Conservation (phyloP, 2,329 filamentous ascomycete species). For the Fusarium verrucosum region DNA sequence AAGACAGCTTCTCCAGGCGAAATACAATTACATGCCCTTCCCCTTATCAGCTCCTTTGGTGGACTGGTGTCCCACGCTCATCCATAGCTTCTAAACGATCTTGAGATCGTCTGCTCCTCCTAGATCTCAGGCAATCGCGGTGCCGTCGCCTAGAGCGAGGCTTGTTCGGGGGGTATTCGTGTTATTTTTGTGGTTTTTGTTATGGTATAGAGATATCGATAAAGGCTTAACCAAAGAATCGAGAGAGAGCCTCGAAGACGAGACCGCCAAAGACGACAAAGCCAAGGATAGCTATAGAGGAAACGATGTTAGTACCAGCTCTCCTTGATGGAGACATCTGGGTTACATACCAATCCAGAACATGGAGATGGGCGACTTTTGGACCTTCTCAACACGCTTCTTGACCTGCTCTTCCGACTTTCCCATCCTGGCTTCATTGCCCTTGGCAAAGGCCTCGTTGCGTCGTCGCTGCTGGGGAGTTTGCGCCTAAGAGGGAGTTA, state of each 20-base stretch:
- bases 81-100: constrained; percentile 8
- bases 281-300: constrained; percentile 59
- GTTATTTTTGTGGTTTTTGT: constrained; percentile 11
- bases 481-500: constrained; percentile 69
- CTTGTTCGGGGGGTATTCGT: constrained; percentile 15
- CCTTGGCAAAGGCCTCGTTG: constrained; percentile 80
- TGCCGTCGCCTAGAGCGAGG: constrained; percentile 1
- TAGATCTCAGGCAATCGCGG: constrained; percentile 4
- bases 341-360: constrained; percentile 67
- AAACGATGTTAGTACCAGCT: constrained; percentile 8
- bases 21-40: constrained; percentile 29
- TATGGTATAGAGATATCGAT: constrained; percentile 1
- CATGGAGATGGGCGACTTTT: constrained; percentile 71
- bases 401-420: constrained; percentile 73
- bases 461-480: constrained; percentile 84
- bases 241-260: constrained; percentile 65
- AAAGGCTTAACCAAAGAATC: constrained; percentile 56
- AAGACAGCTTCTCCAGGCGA: constrained; percentile 29
- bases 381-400: constrained; percentile 64
- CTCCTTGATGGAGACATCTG: not conserved
- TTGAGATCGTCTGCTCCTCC: constrained; percentile 1
- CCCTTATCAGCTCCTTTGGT: constrained; percentile 8
- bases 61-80: constrained; percentile 7
- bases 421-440: constrained; percentile 77
- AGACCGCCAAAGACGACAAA: constrained; percentile 71